Percentiles rank a stretch among this genome's conserved stretches.
These are phyloP conservation scores for Triticum turgidum DNA, from an alignment of 176 grass and related monocot species.

Conservation along the genomic window DNA sequence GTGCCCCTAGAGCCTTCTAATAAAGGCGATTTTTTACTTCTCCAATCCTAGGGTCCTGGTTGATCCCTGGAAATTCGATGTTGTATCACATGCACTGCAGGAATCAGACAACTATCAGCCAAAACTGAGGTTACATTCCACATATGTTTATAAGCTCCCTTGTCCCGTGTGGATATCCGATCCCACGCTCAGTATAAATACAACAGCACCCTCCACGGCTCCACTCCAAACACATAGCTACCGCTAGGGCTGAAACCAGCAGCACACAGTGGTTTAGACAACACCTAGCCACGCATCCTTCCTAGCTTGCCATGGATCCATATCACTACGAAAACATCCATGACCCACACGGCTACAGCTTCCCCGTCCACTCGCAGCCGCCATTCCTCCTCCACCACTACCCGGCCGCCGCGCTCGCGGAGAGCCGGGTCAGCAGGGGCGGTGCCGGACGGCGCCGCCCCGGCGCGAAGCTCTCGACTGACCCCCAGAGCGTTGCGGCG, in stretches of 20 bases:
- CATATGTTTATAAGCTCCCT: background rate
- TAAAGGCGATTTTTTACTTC: background rate
- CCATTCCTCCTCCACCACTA: constrained; percentile 30
- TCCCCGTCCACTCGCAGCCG: constrained; percentile 40
- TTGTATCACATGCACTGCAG: background rate
- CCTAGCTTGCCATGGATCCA: constrained; percentile 48
- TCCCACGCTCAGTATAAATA: constrained; percentile 33
- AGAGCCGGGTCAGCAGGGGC: constrained; percentile 40
- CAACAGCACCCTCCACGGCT: constrained; percentile 11
- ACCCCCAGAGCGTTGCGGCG: constrained; percentile 95
- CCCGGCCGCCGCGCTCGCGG: constrained; percentile 21
- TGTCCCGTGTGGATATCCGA: background rate
- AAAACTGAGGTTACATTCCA: constrained; percentile 4
- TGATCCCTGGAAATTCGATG: background rate
- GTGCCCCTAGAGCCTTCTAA: background rate
- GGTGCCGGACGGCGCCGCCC: constrained; percentile 46
- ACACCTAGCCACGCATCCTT: constrained; percentile 25
- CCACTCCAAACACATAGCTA: constrained; percentile 34
- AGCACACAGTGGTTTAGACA: constrained; percentile 18
- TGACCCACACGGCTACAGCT: constrained; percentile 41
- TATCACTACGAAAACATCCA: constrained; percentile 44
- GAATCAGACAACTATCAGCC: background rate
- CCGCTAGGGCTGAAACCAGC: constrained; percentile 26
- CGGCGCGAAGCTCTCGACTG: constrained; percentile 72
- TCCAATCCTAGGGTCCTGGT: background rate